These are phyloP conservation scores for Aspergillus ostianus DNA, from an alignment of 495 filamentous ascomycete genomes.

Conservation along the genomic window DNA sequence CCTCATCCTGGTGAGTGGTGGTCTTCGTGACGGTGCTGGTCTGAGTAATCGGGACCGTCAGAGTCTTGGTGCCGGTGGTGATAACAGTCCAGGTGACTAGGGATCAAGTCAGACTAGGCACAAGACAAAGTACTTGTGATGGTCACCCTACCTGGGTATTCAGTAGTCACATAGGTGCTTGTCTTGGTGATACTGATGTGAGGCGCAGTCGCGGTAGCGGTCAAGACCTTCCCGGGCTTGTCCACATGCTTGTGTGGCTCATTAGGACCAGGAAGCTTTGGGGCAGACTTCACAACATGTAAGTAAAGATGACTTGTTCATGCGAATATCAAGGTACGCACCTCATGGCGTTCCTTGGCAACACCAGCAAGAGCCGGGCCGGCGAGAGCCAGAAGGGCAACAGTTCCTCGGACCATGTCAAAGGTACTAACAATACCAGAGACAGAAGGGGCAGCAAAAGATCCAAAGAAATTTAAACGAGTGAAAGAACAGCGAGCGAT, in stretches of 20 bases:
- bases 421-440: constrained; percentile 18
- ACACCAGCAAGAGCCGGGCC: constrained; percentile 43
- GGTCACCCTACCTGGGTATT: constrained; percentile 34
- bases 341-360: constrained; percentile 26
- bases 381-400: constrained; percentile 43
- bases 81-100: constrained; percentile 33
- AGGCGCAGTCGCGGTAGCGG: constrained; percentile 18
- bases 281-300: too few relatives aligned
- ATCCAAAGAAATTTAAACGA: constrained; percentile 32
- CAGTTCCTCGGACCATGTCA: constrained; percentile 41
- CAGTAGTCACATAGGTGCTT: constrained; percentile 36
- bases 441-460: constrained; percentile 8
- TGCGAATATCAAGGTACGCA: neutral
- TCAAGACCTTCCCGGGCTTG: constrained; percentile 11
- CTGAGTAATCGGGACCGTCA: constrained; percentile 33
- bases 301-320: neutral
- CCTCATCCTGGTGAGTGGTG: constrained; percentile 31
- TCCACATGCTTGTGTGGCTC: neutral
- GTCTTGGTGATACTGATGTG: constrained; percentile 28
- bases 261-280: neutral
- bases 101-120: constrained; percentile 1
- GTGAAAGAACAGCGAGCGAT: constrained; percentile 32
- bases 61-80: constrained; percentile 32
- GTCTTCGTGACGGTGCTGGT: constrained; percentile 40
- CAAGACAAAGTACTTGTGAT: neutral